A percentile compares a stretch with the other conserved stretches of the same genome.
phyloP scores from a whole-genome alignment of 345 rosid genomes.

The Angophora floribunda region DNA sequence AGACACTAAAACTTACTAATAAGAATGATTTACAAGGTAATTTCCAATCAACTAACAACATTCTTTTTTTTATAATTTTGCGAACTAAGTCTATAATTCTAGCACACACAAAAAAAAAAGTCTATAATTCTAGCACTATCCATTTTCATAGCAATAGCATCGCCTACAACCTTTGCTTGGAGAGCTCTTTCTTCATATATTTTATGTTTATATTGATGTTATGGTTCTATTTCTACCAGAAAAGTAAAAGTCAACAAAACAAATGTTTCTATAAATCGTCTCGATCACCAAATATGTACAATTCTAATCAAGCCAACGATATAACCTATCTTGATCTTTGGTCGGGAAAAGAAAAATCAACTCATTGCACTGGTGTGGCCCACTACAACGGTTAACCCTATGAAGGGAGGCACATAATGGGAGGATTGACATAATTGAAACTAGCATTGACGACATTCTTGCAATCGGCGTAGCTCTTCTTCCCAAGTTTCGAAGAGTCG shows the following conservation, averaged over 20 bases:
- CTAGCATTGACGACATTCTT: neutral
- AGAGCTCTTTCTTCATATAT: neutral
- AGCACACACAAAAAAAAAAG: too few relatives aligned
- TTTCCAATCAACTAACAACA: neutral
- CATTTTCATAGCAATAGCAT: neutral
- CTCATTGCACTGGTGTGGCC: too few relatives aligned
- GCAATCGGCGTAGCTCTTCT: constrained; percentile 8
- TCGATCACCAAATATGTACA: neutral
- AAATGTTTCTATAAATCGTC: neutral
- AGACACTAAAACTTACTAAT: neutral
- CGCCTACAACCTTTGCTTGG: neutral
- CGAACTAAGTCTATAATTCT: neutral
- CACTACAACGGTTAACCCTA: neutral
- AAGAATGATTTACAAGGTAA: neutral
- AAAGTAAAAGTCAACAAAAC: neutral
- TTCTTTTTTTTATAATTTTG: neutral
- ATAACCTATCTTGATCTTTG: too few relatives aligned
- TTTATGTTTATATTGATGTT: neutral
- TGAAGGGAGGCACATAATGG: neutral
- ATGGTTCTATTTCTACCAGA: neutral
- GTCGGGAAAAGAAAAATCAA: neutral
- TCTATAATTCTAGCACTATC: neutral
- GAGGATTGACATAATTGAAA: neutral
- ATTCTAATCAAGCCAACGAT: neutral
- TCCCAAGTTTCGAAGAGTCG: constrained; percentile 1